Evolutionary conservation across 257 asterid species (phyloP).

Genomic region (Nyctanthes arbortristis): DNA sequence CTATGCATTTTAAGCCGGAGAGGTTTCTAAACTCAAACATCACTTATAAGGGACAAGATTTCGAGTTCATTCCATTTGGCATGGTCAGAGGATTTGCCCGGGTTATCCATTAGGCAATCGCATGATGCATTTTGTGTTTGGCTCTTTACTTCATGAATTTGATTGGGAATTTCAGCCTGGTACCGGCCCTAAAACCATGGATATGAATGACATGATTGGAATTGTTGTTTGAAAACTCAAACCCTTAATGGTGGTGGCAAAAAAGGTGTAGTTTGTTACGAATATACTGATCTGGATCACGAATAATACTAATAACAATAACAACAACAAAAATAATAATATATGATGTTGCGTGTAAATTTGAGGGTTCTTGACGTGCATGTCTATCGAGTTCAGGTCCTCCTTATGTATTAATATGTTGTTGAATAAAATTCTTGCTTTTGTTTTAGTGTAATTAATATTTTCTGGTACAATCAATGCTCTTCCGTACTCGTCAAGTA

Average conservation of each 20-base stretch:
- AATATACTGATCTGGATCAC: too few species aligned
- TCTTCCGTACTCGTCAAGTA: too few species aligned
- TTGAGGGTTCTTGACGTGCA: too few species aligned
- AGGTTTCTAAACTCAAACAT: constrained; percentile 40
- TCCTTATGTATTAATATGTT: too few species aligned
- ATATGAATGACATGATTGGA: constrained; percentile 55
- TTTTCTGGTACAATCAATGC: too few species aligned
- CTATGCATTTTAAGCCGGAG: constrained; percentile 59
- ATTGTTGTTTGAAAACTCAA: constrained; percentile 42
- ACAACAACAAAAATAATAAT: too few species aligned
- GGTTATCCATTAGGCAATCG: constrained; percentile 51
- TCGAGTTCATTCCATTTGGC: constrained; percentile 58
- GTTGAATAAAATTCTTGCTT: too few species aligned
- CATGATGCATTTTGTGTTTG: constrained; percentile 57
- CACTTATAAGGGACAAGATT: constrained; percentile 57
- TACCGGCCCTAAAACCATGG: constrained; percentile 26
- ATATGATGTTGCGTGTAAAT: too few species aligned
- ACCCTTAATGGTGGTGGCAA: constrained; percentile 41
- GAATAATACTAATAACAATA: too few species aligned
- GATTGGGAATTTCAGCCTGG: constrained; percentile 46
- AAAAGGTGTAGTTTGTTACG: background rate
- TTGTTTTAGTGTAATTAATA: too few species aligned
- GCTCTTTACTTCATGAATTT: constrained; percentile 49
- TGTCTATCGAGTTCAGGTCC: too few species aligned
- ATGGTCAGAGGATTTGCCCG: constrained; percentile 60